phyloP scores from a whole-genome alignment of 2,329 filamentous ascomycete species.

The Curvularia hawaiiensis region DNA sequence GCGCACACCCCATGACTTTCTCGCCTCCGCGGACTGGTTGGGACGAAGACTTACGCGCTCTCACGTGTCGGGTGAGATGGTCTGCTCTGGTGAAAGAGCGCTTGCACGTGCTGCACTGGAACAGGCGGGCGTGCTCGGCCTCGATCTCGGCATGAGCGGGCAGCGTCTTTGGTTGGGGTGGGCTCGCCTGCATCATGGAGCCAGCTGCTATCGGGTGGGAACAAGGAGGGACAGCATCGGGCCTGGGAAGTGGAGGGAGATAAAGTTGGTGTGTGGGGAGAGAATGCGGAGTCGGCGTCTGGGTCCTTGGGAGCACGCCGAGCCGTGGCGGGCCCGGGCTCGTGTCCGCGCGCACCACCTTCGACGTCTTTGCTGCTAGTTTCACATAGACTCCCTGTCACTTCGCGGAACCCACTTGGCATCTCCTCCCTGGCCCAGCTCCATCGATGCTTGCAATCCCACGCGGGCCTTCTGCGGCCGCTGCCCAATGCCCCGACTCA shows the following conservation, averaged over 20 bases:
- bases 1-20: not conserved
- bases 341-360: no score
- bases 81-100: conserved; percentile 59
- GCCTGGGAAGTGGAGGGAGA: conserved; percentile 32
- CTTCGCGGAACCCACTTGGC: no score
- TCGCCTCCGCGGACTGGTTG: not conserved
- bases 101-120: conserved; percentile 59
- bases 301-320: not conserved
- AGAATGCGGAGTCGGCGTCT: conserved; percentile 14
- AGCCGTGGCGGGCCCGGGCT: conserved; percentile 4
- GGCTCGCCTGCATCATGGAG: conserved; percentile 26
- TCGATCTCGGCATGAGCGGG: conserved; percentile 24
- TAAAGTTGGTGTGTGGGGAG: conserved; percentile 17
- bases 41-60: conserved; percentile 49
- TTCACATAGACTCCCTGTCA: not conserved
- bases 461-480: not conserved
- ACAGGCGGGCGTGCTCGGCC: conserved; percentile 37
- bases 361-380: not conserved
- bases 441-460: not conserved
- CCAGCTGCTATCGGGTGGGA: conserved; percentile 10
- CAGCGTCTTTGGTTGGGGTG: conserved; percentile 12
- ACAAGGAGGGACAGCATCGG: conserved; percentile 22
- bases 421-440: not conserved
- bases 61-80: conserved; percentile 59
- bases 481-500: not conserved